phyloP scores from a whole-genome alignment of 1,139 yeast species.

The Schizosaccharomyces versatilis region DNA sequence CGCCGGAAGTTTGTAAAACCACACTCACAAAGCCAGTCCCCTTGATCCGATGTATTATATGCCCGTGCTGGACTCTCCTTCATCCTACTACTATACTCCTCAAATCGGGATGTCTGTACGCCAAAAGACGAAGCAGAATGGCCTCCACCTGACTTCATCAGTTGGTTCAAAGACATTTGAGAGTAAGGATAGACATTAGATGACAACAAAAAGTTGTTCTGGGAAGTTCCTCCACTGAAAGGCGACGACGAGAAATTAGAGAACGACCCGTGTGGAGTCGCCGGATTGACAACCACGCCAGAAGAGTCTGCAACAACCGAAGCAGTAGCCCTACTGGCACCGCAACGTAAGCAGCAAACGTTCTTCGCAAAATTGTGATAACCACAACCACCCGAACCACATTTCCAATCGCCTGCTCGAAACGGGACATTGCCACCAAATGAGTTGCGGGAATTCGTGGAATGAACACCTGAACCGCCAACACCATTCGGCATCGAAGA shows the following conservation, averaged over 20 bases:
- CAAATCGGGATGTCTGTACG: not conserved
- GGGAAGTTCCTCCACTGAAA: not conserved
- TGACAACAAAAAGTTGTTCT: not conserved
- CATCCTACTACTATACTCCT: not conserved
- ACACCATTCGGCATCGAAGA: not conserved
- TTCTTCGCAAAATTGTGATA: slow-evolving; percentile 91
- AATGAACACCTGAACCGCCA: not conserved
- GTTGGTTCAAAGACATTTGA: not conserved
- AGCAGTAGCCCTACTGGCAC: slow-evolving; percentile 44
- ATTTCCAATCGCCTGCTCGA: slow-evolving; percentile 95
- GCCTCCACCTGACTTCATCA: not conserved
- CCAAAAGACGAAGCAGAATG: not conserved
- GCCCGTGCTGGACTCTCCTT: not conserved
- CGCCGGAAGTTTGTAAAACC: slow-evolving; percentile 3
- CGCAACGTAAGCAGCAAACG: slow-evolving; percentile 66
- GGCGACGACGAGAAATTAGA: not conserved
- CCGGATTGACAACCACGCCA: not conserved
- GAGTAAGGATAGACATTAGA: slow-evolving; percentile 1
- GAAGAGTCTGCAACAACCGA: slow-evolving; percentile 17
- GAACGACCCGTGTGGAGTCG: not conserved
- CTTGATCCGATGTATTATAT: not conserved
- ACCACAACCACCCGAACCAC: slow-evolving; percentile 51
- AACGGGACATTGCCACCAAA: slow-evolving; percentile 43
- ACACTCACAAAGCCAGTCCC: slow-evolving; percentile 4
- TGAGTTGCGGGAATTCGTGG: not conserved